phyloP scores from a whole-genome alignment of 192 early-diverging fungal species.

The Gigaspora rosea region DNA sequence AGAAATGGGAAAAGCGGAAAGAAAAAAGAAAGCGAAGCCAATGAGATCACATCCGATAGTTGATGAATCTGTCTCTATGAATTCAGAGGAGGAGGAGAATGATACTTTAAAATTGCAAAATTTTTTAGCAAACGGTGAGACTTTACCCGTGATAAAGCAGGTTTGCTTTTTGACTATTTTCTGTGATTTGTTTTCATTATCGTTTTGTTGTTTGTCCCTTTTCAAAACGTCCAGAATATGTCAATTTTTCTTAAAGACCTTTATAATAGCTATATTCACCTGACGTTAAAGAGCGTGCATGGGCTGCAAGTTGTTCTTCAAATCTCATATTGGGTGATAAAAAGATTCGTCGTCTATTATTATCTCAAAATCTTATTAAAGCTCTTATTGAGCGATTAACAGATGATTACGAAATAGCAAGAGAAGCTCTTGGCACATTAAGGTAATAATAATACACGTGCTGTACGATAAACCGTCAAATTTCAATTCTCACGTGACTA shows the following conservation, averaged over 20 bases:
- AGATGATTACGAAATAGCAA: slow-evolving; percentile 71
- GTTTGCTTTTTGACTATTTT: background rate
- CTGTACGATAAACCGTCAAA: background rate
- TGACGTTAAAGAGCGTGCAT: slow-evolving; percentile 76
- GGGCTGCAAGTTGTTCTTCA: slow-evolving; percentile 87
- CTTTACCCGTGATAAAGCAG: slow-evolving; percentile 5
- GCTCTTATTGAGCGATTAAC: slow-evolving; percentile 72
- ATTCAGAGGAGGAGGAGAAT: background rate
- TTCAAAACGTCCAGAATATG: background rate
- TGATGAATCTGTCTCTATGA: background rate
- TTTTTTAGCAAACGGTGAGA: background rate
- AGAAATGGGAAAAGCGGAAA: background rate
- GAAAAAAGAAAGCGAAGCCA: background rate
- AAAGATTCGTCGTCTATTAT: slow-evolving; percentile 68
- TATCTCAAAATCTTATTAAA: slow-evolving; percentile 69
- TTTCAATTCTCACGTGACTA: background rate
- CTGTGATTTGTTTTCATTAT: background rate
- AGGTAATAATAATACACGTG: slow-evolving; percentile 43
- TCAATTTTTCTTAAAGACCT: background rate
- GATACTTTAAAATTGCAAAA: background rate
- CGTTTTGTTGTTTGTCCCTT: background rate
- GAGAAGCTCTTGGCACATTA: slow-evolving; percentile 74
- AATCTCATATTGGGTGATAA: slow-evolving; percentile 71
- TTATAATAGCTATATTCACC: slow-evolving; percentile 58
- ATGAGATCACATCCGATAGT: background rate